phyloP scores from a whole-genome alignment of 306 rosid species.

The Alnus rubra region DNA sequence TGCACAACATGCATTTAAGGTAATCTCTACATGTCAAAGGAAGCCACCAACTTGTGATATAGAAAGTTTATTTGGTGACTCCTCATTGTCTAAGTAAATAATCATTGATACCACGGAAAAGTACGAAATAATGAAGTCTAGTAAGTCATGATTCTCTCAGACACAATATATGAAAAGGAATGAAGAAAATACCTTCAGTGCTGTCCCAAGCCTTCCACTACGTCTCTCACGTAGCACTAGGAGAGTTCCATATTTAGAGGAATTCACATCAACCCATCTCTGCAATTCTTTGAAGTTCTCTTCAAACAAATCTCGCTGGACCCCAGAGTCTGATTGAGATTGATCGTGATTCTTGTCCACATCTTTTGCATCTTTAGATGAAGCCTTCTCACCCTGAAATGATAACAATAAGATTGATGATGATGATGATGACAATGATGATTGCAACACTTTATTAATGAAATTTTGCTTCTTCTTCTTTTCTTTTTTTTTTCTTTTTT shows the following conservation, averaged over 20 bases:
- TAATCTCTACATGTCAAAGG: too few relatives aligned
- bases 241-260: constrained; percentile 77
- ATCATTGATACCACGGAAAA: background rate
- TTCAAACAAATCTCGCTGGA: constrained; percentile 59
- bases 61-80: background rate
- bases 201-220: constrained; percentile 74
- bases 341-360: constrained; percentile 36
- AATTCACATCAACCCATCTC: constrained; percentile 87
- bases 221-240: constrained; percentile 75
- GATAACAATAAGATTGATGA: constrained; percentile 24
- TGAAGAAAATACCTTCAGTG: constrained; percentile 63
- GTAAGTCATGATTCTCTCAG: too few relatives aligned
- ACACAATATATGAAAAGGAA: background rate
- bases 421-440: background rate
- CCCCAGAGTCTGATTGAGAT: constrained; percentile 32
- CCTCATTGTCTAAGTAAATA: background rate
- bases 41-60: background rate
- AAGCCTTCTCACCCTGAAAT: constrained; percentile 49
- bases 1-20: background rate
- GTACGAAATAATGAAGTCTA: background rate
- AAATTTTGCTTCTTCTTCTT: background rate
- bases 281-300: constrained; percentile 74
- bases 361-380: constrained; percentile 43
- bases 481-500: too few relatives aligned
- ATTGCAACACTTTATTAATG: background rate